Evolutionary conservation across 2,329 filamentous ascomycete genomes (phyloP).

Genomic region (Xylariales sp.): DNA sequence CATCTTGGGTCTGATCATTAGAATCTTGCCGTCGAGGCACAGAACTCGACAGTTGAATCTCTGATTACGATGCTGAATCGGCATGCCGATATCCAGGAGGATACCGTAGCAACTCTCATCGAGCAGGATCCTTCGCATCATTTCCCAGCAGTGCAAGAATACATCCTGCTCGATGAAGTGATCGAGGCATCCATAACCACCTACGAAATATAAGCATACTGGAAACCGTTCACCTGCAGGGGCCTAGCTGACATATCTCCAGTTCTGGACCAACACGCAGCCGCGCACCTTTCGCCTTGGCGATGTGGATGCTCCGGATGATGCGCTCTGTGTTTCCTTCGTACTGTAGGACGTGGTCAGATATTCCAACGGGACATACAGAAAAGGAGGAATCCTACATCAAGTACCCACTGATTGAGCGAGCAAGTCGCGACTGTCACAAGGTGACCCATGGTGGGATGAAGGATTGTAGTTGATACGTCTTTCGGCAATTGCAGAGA

Average conservation of each 20-base stretch:
- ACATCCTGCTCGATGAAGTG: conserved; percentile 59
- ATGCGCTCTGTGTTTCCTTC: conserved; percentile 59
- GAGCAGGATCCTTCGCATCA: conserved; percentile 54
- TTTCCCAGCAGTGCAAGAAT: conserved; percentile 58
- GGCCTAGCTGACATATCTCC: no score
- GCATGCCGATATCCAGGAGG: conserved; percentile 59
- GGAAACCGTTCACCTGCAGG: no score
- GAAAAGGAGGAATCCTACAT: no score
- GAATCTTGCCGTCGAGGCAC: conserved; percentile 59
- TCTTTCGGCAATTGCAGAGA: no score
- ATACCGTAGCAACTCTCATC: conserved; percentile 60
- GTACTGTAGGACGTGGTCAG: conserved; percentile 13
- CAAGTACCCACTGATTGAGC: conserved; percentile 41
- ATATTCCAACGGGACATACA: no score
- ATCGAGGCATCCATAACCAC: conserved; percentile 65
- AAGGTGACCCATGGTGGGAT: conserved; percentile 24
- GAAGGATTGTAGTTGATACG: no score
- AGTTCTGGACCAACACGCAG: conserved; percentile 58
- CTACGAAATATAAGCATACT: no score
- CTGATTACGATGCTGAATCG: conserved; percentile 56
- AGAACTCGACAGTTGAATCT: conserved; percentile 65
- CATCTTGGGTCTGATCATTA: conserved; percentile 69
- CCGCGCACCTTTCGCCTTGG: conserved; percentile 52
- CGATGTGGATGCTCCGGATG: conserved; percentile 50
- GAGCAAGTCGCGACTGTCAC: conserved; percentile 32